A percentile compares a stretch with the other conserved stretches of the same genome.
Conservation (phyloP, 2,329 filamentous ascomycete genomes). For the Pseudocercospora vitis region DNA sequence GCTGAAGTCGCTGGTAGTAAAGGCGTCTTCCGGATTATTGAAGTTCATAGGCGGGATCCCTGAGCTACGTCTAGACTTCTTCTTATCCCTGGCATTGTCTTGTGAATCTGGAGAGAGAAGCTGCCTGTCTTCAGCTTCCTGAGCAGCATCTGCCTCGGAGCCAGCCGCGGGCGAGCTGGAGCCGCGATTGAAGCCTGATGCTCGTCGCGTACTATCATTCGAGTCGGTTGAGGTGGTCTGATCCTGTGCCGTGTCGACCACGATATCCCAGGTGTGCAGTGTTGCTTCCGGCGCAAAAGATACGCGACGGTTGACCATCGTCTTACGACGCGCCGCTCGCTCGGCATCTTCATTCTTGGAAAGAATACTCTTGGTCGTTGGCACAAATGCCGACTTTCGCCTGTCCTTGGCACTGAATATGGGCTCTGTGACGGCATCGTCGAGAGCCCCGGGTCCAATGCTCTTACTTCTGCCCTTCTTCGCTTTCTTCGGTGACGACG, state of each 20-base stretch:
- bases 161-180: conserved; percentile 40
- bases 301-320: conserved; percentile 75
- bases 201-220: conserved; percentile 71
- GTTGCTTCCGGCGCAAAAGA: conserved; percentile 98
- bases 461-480: conserved; percentile 90
- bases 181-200: conserved; percentile 59
- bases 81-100: conserved; percentile 65
- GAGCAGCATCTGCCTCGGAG: conserved; percentile 56
- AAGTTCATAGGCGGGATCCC: conserved; percentile 65
- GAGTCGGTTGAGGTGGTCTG: conserved; percentile 72
- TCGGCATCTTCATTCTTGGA: conserved; percentile 56
- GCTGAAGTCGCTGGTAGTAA: conserved; percentile 78
- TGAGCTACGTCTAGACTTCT: conserved; percentile 63
- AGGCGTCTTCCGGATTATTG: conserved; percentile 63
- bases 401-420: conserved; percentile 36
- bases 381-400: conserved; percentile 48
- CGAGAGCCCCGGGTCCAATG: conserved; percentile 86
- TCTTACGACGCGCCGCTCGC: conserved; percentile 78
- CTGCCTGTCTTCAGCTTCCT: conserved; percentile 50
- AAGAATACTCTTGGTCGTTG: conserved; percentile 55
- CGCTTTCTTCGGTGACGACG: conserved; percentile 36
- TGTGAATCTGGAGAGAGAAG: conserved; percentile 51
- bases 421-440: conserved; percentile 60
- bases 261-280: conserved; percentile 90
- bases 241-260: conserved; percentile 80